A percentile compares a stretch with the other conserved stretches of the same genome.
Evolutionary conservation across 1,284 basidiomycete species (phyloP).

Genomic region (Violaceomyces palustris): DNA sequence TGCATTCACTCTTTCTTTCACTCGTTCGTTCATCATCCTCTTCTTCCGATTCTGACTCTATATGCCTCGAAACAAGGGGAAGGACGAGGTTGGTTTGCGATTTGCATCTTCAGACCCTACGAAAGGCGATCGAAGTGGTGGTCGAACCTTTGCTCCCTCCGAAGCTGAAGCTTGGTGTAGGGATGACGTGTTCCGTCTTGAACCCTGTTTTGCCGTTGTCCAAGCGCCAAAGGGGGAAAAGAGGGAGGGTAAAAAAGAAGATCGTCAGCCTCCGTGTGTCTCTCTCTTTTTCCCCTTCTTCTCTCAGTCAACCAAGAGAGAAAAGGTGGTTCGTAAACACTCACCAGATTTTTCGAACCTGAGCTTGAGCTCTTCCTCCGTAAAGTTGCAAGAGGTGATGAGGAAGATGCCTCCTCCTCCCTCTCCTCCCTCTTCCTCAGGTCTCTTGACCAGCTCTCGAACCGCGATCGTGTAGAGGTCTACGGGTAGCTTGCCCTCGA

Average conservation of each 20-base stretch:
- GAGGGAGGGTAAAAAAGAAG: not conserved
- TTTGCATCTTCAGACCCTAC: too few relatives aligned
- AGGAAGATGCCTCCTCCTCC: slow-evolving; percentile 67
- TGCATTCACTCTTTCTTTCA: too few relatives aligned
- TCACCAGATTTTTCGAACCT: slow-evolving; percentile 56
- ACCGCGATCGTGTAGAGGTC: slow-evolving; percentile 65
- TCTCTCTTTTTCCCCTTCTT: too few relatives aligned
- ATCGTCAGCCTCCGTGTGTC: too few relatives aligned
- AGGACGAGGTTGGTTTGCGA: too few relatives aligned
- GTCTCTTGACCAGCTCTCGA: slow-evolving; percentile 58
- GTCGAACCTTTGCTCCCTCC: slow-evolving; percentile 35
- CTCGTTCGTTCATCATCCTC: too few relatives aligned
- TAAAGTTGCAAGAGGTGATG: slow-evolving; percentile 83
- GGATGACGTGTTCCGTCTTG: slow-evolving; percentile 32
- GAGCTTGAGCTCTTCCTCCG: slow-evolving; percentile 68
- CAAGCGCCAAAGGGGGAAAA: not conserved
- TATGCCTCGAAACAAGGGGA: too few relatives aligned
- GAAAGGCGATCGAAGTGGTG: slow-evolving; percentile 37
- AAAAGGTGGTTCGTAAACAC: not conserved
- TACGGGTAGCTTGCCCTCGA: slow-evolving; percentile 60
- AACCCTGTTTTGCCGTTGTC: slow-evolving; percentile 24
- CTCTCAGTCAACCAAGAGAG: not conserved
- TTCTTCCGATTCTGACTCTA: too few relatives aligned
- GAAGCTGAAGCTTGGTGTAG: slow-evolving; percentile 42
- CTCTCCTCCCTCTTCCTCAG: not conserved